Conservation (phyloP, 768 basidiomycete genomes). For the Naganishia onofrii region DNA sequence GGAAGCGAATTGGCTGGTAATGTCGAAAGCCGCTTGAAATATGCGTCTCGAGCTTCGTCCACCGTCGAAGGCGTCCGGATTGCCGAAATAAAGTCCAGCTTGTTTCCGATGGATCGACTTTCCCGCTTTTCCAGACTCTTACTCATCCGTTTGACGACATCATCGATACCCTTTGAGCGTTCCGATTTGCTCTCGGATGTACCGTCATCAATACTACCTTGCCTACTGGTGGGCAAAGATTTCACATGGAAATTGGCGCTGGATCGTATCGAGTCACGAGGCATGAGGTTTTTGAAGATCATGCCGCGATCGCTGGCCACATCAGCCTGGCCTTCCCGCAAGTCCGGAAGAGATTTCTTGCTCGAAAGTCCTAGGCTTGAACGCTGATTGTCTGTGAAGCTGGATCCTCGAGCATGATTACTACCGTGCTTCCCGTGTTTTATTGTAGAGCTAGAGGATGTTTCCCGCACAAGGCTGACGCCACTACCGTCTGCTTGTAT, state of each 20-base stretch:
- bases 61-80: constrained; percentile 48
- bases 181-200: constrained; percentile 14
- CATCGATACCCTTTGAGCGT: constrained; percentile 10
- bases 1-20: constrained; percentile 64
- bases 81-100: constrained; percentile 20
- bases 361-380: constrained; percentile 45
- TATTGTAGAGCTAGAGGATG: constrained; percentile 57
- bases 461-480: constrained; percentile 56
- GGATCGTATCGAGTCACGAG: constrained; percentile 16
- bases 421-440: constrained; percentile 23
- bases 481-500: constrained; percentile 5
- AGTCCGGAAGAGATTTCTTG: constrained; percentile 85
- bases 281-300: neutral
- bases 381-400: constrained; percentile 45
- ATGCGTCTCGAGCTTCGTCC: constrained; percentile 80
- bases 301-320: constrained; percentile 50
- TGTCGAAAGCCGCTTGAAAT: constrained; percentile 87
- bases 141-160: constrained; percentile 20
- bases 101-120: constrained; percentile 17
- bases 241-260: constrained; percentile 20
- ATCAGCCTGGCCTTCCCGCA: constrained; percentile 58
- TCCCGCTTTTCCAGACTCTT: constrained; percentile 22
- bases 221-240: constrained; percentile 16
- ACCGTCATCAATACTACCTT: constrained; percentile 12
- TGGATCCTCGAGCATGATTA: constrained; percentile 45